Evolutionary conservation across 257 asterid species (phyloP), one percentile per base, ranked within the genome.

Genomic region (Nicotiana knightiana): DNA sequence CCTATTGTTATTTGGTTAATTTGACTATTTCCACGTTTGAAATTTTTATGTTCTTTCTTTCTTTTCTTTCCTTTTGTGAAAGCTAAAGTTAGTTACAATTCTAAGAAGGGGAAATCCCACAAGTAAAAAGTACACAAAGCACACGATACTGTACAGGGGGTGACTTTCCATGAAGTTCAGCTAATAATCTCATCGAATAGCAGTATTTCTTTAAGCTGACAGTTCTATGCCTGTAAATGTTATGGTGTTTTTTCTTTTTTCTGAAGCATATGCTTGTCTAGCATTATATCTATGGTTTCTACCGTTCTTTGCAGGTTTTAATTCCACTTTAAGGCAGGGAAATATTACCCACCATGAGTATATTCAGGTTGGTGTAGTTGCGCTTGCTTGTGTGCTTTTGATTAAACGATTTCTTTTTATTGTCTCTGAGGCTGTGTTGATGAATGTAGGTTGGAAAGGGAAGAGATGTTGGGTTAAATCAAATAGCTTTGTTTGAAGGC

Each of bases 401-500:
- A 43, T 37, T 81, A 59, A 71, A 77, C 79, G 54, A 58, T 67
- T 67, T n/a, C 35, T 37, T 68, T 77, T 58, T 37, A 30, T 58
- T 81, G 81, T 77, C 67, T 84, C 87, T 62, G 77, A 82, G 63
- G 35, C 80, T 17, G 65, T 55, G 68, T 78, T 67, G 48, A 86
- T 84, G 86, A 81, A 16, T 88, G 61, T 87, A 96, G 99, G 99
- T 96, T 89, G 99, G 99, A 83, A 96, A 96, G 90, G 99, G 99
- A 77, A 96, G 99, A 88, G 99, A 96, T 87, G 99, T 96, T 83
- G 99, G 99, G 80, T 89, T 96, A 88, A 96, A 96, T 89, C 99
- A 96, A 84, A 96, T 96, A 81, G 99, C 99, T 39, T 84, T 94
- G 83, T 96, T 96, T 87, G 99, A 96, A 89, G 99, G 98, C 82